A percentile compares a stretch with the other conserved stretches of the same genome.
phyloP scores from a whole-genome alignment of 768 basidiomycete species.

The Mycena pura region DNA sequence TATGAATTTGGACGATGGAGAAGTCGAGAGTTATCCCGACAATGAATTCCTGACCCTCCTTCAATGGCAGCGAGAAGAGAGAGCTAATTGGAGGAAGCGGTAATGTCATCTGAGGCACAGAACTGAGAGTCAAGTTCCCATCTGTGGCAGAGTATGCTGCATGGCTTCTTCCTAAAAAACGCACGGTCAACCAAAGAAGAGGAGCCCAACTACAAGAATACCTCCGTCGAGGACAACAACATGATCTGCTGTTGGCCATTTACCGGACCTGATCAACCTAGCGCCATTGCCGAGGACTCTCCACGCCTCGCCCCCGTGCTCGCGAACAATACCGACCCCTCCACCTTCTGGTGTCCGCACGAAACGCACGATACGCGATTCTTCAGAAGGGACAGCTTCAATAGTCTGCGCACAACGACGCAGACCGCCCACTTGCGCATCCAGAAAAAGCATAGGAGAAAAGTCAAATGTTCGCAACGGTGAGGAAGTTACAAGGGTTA shows the following conservation, averaged over 20 bases:
- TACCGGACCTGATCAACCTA: conserved; percentile 53
- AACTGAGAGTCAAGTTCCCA: conserved; percentile 59
- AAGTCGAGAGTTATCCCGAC: conserved; percentile 71
- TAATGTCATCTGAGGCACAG: conserved; percentile 48
- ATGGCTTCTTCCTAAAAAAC: conserved; percentile 48
- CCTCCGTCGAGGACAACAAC: conserved; percentile 77
- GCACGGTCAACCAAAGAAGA: not conserved
- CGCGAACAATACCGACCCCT: conserved; percentile 72
- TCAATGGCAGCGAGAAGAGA: conserved; percentile 72
- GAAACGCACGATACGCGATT: conserved; percentile 62
- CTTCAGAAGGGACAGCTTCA: conserved; percentile 51
- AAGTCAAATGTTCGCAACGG: conserved; percentile 70
- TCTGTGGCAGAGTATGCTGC: conserved; percentile 63
- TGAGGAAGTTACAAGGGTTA: conserved; percentile 70
- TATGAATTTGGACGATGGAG: conserved; percentile 63
- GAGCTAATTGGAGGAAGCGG: conserved; percentile 59
- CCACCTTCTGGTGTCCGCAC: conserved; percentile 82
- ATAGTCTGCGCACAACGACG: conserved; percentile 47
- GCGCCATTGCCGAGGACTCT: conserved; percentile 54
- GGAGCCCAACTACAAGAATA: conserved; percentile 34
- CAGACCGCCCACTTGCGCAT: conserved; percentile 61
- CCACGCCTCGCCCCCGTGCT: conserved; percentile 71
- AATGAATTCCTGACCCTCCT: conserved; percentile 58
- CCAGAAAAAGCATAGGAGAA: conserved; percentile 66
- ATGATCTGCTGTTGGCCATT: conserved; percentile 65